phyloP scores from a whole-genome alignment of 495 filamentous ascomycete genomes.

The Friedmanniomyces endolithicus region DNA sequence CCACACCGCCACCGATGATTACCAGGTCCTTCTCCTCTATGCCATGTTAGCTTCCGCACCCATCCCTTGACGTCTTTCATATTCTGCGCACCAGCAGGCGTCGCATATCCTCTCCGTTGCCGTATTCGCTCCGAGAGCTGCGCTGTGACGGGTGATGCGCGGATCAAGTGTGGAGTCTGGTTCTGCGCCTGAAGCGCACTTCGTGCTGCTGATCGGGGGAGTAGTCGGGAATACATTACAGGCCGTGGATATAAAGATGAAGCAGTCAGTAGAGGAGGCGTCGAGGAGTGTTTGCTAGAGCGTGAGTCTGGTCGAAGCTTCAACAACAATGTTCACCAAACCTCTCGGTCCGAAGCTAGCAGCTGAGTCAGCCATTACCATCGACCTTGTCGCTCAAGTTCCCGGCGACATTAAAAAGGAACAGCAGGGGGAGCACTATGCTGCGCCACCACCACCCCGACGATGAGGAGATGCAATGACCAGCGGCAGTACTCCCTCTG shows the following conservation, averaged over 20 bases:
- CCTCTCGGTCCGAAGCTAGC: too few species aligned
- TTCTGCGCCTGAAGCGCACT: conserved; percentile 8
- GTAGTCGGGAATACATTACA: conserved; percentile 12
- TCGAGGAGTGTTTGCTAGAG: neutral
- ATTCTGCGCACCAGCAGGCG: conserved; percentile 54
- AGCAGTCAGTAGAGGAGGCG: too few species aligned
- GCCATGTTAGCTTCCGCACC: neutral
- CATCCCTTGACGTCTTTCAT: neutral
- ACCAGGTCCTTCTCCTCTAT: conserved; percentile 82
- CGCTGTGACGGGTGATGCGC: conserved; percentile 15
- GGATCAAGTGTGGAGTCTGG: conserved; percentile 7
- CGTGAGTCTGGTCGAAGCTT: neutral
- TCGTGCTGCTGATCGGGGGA: conserved; percentile 11
- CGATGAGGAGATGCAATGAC: neutral
- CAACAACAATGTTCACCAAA: neutral
- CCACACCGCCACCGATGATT: conserved; percentile 94
- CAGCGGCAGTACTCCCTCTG: neutral
- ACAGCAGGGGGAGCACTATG: neutral
- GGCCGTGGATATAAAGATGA: neutral
- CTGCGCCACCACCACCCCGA: neutral
- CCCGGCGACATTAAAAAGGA: too few species aligned
- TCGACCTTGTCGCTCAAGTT: too few species aligned
- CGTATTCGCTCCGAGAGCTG: conserved; percentile 15
- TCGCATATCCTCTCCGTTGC: conserved; percentile 53
- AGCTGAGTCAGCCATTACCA: too few species aligned